phyloP scores from a whole-genome alignment of 2,329 filamentous ascomycete species.

The Phialemoniopsis sp. region DNA sequence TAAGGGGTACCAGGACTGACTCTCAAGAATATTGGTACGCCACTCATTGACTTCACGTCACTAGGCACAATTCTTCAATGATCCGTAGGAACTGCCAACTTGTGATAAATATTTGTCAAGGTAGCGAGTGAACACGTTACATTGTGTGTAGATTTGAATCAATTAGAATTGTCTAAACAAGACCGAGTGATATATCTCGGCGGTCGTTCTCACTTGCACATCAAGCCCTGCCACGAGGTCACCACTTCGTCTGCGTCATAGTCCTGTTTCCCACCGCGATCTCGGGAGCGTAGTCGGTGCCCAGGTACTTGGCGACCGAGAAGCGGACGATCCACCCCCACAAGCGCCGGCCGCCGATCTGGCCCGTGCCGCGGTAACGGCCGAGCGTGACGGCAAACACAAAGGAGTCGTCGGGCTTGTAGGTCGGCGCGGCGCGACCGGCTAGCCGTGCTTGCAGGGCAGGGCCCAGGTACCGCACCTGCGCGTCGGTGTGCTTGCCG shows the following conservation, averaged over 20 bases:
- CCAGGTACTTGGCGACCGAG: slow-evolving; percentile 15
- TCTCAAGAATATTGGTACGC: too few relatives aligned
- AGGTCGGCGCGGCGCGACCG: slow-evolving; percentile 16
- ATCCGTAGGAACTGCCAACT: too few relatives aligned
- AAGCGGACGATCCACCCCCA: slow-evolving; percentile 14
- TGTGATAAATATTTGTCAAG: too few relatives aligned
- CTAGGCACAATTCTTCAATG: too few relatives aligned
- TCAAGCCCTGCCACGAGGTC: too few relatives aligned
- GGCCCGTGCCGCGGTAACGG: slow-evolving; percentile 16
- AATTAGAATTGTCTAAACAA: too few relatives aligned
- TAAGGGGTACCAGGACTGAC: too few relatives aligned
- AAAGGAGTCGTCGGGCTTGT: slow-evolving; percentile 10
- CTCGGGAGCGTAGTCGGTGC: slow-evolving; percentile 11
- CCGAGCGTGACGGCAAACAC: slow-evolving; percentile 16
- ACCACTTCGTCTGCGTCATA: slow-evolving; percentile 4
- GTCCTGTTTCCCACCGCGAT: slow-evolving; percentile 6
- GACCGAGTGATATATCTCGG: too few relatives aligned
- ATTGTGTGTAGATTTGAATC: too few relatives aligned
- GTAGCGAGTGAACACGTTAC: too few relatives aligned
- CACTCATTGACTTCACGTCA: too few relatives aligned
- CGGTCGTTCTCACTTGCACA: too few relatives aligned
- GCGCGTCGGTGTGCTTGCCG: slow-evolving; percentile 14
- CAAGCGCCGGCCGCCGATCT: slow-evolving; percentile 15
- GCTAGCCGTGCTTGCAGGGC: slow-evolving; percentile 14
- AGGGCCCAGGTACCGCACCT: slow-evolving; percentile 14